Evolutionary conservation across 306 rosid genomes (phyloP).

Genomic region (Lathyrus tuberosus): DNA sequence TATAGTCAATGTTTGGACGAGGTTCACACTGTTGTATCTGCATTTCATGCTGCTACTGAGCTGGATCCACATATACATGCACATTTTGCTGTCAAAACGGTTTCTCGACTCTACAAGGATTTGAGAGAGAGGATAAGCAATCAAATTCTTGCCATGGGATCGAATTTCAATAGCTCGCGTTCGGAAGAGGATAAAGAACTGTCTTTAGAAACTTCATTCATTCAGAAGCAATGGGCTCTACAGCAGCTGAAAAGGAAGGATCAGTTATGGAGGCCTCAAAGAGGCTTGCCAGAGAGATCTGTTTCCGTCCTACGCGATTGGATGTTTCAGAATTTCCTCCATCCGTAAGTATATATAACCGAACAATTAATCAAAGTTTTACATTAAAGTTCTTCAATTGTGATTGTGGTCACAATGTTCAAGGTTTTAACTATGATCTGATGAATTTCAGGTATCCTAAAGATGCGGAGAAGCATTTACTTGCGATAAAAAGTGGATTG

Average conservation of each 20-base stretch:
- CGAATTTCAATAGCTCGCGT: slow-evolving; percentile 41
- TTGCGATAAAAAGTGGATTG: slow-evolving; percentile 90
- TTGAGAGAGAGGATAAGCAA: slow-evolving; percentile 80
- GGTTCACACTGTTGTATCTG: slow-evolving; percentile 77
- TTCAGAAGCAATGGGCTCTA: slow-evolving; percentile 82
- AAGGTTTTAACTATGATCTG: neutral
- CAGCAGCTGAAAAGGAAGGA: slow-evolving; percentile 85
- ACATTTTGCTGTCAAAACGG: slow-evolving; percentile 67
- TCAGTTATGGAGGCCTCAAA: slow-evolving; percentile 93
- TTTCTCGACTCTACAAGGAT: slow-evolving; percentile 62
- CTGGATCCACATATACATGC: slow-evolving; percentile 72
- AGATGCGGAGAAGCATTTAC: slow-evolving; percentile 95
- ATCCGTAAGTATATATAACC: slow-evolving; percentile 67
- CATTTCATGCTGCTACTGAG: slow-evolving; percentile 86
- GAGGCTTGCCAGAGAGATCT: slow-evolving; percentile 95
- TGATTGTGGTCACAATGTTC: neutral
- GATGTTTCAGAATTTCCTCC: slow-evolving; percentile 99
- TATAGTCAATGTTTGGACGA: slow-evolving; percentile 81
- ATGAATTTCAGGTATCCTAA: slow-evolving; percentile 85
- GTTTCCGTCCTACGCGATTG: slow-evolving; percentile 85
- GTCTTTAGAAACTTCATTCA: slow-evolving; percentile 63
- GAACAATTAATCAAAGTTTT: neutral
- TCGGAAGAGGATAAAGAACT: slow-evolving; percentile 62
- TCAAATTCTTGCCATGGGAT: slow-evolving; percentile 60
- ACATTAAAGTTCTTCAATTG: neutral